Conservation (phyloP, 192 early-diverging fungal genomes). For the Cetraspora pellucida region DNA sequence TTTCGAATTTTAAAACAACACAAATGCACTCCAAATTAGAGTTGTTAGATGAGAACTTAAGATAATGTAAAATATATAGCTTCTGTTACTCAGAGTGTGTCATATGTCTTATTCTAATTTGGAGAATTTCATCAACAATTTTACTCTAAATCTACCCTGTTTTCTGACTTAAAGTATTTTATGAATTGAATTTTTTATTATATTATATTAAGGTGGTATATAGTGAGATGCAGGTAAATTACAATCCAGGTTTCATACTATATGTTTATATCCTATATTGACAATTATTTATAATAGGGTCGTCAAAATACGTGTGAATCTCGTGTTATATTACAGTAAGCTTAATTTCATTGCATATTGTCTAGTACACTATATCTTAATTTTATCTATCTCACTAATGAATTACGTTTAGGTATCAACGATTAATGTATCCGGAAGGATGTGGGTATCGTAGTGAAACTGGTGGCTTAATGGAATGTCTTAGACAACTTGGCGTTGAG, state of each 20-base stretch:
- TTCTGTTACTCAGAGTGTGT: no score
- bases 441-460: constrained; percentile 66
- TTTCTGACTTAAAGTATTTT: neutral
- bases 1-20: no score
- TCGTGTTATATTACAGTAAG: constrained; percentile 48
- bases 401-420: constrained; percentile 40
- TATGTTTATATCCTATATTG: neutral
- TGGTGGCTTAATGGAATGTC: constrained; percentile 60
- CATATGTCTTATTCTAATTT: no score
- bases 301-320: constrained; percentile 50
- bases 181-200: neutral
- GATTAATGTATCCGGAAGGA: constrained; percentile 58
- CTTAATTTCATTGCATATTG: neutral
- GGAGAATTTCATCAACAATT: no score
- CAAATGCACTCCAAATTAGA: no score
- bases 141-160: no score
- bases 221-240: constrained; percentile 60
- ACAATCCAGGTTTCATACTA: neutral
- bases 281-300: constrained; percentile 38
- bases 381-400: neutral
- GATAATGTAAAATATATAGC: no score
- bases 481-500: constrained; percentile 58
- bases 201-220: constrained; percentile 53
- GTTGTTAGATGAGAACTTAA: no score
- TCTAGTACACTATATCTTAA: neutral